Evolutionary conservation across 371 early-diverging fungal species (phyloP).

Genomic region (Encephalitozoon hellem): DNA sequence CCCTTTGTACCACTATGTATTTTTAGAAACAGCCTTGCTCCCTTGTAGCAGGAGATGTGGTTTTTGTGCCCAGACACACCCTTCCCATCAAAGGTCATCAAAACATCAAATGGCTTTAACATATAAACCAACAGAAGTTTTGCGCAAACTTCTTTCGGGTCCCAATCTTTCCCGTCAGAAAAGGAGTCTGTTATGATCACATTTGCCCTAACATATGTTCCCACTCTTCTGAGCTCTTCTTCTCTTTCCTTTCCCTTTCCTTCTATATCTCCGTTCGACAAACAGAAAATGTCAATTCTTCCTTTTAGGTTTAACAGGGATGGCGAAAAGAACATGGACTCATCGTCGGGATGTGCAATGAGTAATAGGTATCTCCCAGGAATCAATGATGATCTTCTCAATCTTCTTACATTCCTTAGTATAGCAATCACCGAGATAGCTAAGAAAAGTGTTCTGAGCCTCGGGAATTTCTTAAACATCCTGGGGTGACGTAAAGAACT

Average conservation of each 20-base stretch:
- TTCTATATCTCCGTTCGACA: conserved; percentile 69
- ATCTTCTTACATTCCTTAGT: not conserved
- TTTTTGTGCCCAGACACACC: conserved; percentile 86
- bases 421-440: not conserved
- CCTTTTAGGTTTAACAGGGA: conserved; percentile 64
- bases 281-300: conserved; percentile 64
- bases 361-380: conserved; percentile 63
- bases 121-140: conserved; percentile 11
- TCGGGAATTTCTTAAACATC: not conserved
- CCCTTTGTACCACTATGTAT: conserved; percentile 40
- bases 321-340: conserved; percentile 96
- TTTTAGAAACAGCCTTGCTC: conserved; percentile 63
- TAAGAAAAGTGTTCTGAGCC: not conserved
- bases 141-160: conserved; percentile 10
- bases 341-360: conserved; percentile 97
- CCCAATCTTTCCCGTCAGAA: conserved; percentile 48
- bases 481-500: not conserved
- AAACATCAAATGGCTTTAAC: conserved; percentile 47
- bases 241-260: conserved; percentile 59
- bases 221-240: conserved; percentile 31
- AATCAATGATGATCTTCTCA: not conserved
- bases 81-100: conserved; percentile 79
- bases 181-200: conserved; percentile 29
- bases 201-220: not conserved
- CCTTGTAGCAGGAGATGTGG: conserved; percentile 72